phyloP scores from a whole-genome alignment of 2,329 filamentous ascomycete genomes.

The Sclerotinia nivalis region DNA sequence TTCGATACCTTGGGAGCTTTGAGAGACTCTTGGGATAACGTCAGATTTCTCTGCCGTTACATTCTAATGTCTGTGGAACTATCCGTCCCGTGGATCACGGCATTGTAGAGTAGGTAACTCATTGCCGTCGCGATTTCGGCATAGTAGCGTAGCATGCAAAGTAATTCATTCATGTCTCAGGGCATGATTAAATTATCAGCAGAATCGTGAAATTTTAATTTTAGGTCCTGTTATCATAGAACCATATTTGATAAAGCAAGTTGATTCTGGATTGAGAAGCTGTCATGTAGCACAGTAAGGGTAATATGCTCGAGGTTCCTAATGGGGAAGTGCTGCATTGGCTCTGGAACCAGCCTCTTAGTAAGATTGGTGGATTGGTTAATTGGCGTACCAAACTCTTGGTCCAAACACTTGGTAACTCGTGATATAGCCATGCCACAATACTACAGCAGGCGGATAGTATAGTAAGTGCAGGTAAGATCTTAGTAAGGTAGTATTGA shows the following conservation, averaged over 20 bases:
- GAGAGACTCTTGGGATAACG: conserved; percentile 5
- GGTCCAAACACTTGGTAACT: conserved; percentile 3
- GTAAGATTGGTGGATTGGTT: not conserved
- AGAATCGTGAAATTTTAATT: no score
- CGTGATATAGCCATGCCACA: not conserved
- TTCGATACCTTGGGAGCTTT: not conserved
- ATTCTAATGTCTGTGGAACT: not conserved
- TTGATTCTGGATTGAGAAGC: conserved; percentile 3
- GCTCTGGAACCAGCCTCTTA: conserved; percentile 3
- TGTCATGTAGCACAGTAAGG: not conserved
- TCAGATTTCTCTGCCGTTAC: not conserved
- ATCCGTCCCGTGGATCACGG: not conserved
- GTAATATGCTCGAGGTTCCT: not conserved
- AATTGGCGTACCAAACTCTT: conserved; percentile 7
- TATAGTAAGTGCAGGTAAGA: not conserved
- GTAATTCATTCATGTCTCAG: not conserved
- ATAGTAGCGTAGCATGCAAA: not conserved
- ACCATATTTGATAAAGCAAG: conserved; percentile 4
- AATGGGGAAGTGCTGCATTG: not conserved
- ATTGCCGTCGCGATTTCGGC: not conserved
- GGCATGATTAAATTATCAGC: not conserved
- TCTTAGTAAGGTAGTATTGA: not conserved
- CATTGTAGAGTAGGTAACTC: not conserved
- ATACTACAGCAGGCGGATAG: not conserved
- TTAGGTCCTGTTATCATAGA: no score